Evolutionary conservation across 345 rosid species (phyloP), one percentile per base, ranked within the genome.

Genomic region (Sisymbrium irio): DNA sequence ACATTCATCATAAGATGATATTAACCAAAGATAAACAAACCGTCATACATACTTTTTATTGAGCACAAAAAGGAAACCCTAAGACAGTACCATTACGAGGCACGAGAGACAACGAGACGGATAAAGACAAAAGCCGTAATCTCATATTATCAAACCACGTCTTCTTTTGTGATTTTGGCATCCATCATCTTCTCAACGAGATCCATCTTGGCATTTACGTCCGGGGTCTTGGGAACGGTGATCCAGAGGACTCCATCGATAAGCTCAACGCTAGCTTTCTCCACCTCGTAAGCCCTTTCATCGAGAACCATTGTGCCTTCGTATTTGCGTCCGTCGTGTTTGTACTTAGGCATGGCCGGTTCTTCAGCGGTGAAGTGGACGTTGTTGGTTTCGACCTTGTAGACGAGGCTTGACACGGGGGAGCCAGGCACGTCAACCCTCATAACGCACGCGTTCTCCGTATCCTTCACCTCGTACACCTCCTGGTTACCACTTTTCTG

Each of bases 351-450:
- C 22, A 44, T 42, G 41, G 17, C 49, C 4, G 71, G 77, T 13
- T 73, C 72, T 33, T 57, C 72, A 1, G 77, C 77, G 51, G 36
- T 65, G 72, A 74, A 65, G 25, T 65, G 65, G 3, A 74, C 11
- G 33, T 45, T 46, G 32, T 4, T 25, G 12, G 6, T 12, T 20
- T 74, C 72, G 59, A 44, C 49, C 77, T 33, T 35, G 66, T 65
- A 57, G 22, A 2, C 9, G 4, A 74, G 72, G 19, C 59, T 71
- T 6, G 77, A 27, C 30, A 7, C 51, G 5, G 42, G 30, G 49
- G 41, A 65, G 0, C 72, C 78, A n/a, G 65, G 66, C 59, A 74
- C 17, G 67, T 74, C 77, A 0, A 57, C 51, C 44, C 78, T 56
- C 5, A 5, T 13, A 25, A 74, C 44, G 33, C 11, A 12, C 5